These are phyloP conservation scores for Aspergillus udagawae DNA, from an alignment of 2,329 filamentous ascomycete genomes.

Conservation along the genomic window DNA sequence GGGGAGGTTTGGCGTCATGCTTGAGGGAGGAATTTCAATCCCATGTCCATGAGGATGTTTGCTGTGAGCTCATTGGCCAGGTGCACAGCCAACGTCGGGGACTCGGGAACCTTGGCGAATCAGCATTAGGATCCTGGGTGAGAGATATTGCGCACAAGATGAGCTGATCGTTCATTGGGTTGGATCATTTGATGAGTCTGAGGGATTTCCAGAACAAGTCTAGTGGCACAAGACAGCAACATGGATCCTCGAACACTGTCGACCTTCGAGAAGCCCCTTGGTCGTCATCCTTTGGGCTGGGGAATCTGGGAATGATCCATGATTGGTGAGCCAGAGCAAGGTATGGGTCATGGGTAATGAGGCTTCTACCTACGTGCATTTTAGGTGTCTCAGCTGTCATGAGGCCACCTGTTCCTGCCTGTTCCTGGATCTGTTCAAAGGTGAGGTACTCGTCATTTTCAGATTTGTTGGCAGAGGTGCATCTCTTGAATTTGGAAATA, in stretches of 20 bases:
- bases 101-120: not conserved
- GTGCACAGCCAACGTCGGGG: not conserved
- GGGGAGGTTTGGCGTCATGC: no score
- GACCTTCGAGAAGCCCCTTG: slow-evolving; percentile 19
- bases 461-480: no score
- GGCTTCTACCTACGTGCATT: not conserved
- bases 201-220: not conserved
- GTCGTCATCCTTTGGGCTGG: slow-evolving; percentile 15
- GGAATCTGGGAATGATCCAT: not conserved
- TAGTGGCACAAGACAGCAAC: slow-evolving; percentile 10
- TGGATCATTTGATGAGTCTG: not conserved
- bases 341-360: not conserved
- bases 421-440: not conserved
- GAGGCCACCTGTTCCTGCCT: not conserved
- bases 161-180: not conserved
- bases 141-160: not conserved
- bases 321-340: not conserved
- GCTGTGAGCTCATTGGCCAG: no score
- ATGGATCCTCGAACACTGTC: slow-evolving; percentile 14
- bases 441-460: no score
- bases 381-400: not conserved
- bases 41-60: not conserved
- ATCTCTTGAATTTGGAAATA: not conserved
- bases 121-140: not conserved
- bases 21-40: not conserved